Base-by-base conservation (phyloP, 768 basidiomycete species). In the Russula sp. region DNA sequence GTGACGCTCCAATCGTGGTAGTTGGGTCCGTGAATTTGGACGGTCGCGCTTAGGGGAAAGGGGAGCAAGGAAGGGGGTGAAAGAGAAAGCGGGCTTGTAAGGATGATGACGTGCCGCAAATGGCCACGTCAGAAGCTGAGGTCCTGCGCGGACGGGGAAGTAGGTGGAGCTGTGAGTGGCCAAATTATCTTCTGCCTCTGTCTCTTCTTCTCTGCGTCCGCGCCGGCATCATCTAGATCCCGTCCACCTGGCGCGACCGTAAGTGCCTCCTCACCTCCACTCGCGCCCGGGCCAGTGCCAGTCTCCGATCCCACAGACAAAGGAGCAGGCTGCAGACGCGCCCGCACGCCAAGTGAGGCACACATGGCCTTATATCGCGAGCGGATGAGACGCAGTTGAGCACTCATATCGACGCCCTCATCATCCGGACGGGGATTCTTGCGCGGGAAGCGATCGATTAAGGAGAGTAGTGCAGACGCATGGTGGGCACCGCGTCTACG, bases 351-450 rank as follows among this genome's bases (percentile, higher is more conserved):
- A 24, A 98, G 79, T 0, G 84, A 83, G 0, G 94, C 85, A 69
- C 95, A 99, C 44, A 95, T 83, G 0, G 85, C 82, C 71, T 88
- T 89, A 75, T 98, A 97, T 67, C 90, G 83, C 1, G 94, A 91
- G 48, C 92, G 84, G 64, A 98, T 94, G 66, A 91, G 86, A 30
- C 87, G 83, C 67, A 96, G 85, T 30, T 94, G 82, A 61, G 84
- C 84, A 10, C 86, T 75, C 51, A 96, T 83, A 73, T 97, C 94
- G 18, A 88, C 54, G 26, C 87, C 84, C 0, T 77, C 71, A 1
- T 76, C 72, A 5, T 76, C 67, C 0, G 78, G 73, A 54, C 85
- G 83, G 34, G 91, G 90, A 73, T 98, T 97, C 57, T 79, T 75
- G 26, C 77, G 81, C 2, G 95, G 95, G 73, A 97, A 97, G 60